Percentiles rank a stretch among this genome's conserved stretches.
Evolutionary conservation across 1,284 basidiomycete genomes (phyloP).

Genomic region (Fomitopsis pinicola): DNA sequence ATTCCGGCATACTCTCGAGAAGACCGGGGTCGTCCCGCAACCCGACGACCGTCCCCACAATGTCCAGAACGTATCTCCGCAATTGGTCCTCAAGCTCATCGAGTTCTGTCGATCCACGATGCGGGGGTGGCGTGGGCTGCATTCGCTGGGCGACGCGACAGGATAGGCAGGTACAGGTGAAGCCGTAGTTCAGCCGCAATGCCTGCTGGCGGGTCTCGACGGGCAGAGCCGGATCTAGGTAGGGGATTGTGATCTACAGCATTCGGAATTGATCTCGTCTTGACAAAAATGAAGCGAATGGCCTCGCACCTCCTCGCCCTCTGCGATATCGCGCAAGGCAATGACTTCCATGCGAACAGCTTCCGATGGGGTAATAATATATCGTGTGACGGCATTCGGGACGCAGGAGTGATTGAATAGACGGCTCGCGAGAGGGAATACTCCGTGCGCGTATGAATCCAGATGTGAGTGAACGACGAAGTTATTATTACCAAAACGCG

Average conservation of each 20-base stretch:
- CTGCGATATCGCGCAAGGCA: slow-evolving; percentile 49
- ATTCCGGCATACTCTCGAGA: slow-evolving; percentile 34
- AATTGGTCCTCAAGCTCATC: slow-evolving; percentile 32
- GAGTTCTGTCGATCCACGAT: slow-evolving; percentile 19
- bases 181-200: slow-evolving; percentile 60
- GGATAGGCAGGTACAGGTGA: slow-evolving; percentile 50
- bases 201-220: slow-evolving; percentile 54
- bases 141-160: slow-evolving; percentile 31
- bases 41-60: slow-evolving; percentile 6
- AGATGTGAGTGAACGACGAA: slow-evolving; percentile 71
- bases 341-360: slow-evolving; percentile 56
- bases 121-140: slow-evolving; percentile 37
- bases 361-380: slow-evolving; percentile 35
- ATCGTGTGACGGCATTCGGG: slow-evolving; percentile 68
- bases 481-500: slow-evolving; percentile 73
- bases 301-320: slow-evolving; percentile 59
- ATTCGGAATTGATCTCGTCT: not conserved
- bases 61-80: slow-evolving; percentile 33
- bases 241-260: slow-evolving; percentile 62
- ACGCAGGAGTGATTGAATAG: slow-evolving; percentile 75
- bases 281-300: not conserved
- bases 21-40: slow-evolving; percentile 11
- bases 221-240: slow-evolving; percentile 68
- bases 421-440: slow-evolving; percentile 69
- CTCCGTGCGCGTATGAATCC: slow-evolving; percentile 59